Conservation (phyloP, 148 eudicot species). For the Arbutus unedo region DNA sequence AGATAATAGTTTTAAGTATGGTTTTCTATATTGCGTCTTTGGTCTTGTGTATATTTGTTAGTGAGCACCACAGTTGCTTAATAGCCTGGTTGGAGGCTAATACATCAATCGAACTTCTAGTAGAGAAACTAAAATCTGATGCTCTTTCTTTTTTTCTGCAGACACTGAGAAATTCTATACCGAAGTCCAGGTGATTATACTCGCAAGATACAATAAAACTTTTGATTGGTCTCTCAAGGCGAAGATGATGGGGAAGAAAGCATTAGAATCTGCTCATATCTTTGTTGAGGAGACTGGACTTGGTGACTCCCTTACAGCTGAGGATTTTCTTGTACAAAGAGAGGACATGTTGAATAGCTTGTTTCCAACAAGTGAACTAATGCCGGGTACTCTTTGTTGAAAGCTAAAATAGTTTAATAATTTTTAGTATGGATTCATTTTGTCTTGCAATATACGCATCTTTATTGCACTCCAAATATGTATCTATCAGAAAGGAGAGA, state of each 20-base stretch:
- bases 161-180: conserved; percentile 94
- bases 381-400: conserved; percentile 68
- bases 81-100: background rate
- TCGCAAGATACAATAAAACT: conserved; percentile 81
- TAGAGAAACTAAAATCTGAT: background rate
- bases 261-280: conserved; percentile 85
- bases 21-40: background rate
- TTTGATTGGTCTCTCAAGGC: conserved; percentile 98
- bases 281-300: conserved; percentile 94
- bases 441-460: background rate
- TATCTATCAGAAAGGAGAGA: background rate
- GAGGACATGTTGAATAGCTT: conserved; percentile 67
- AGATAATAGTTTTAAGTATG: background rate
- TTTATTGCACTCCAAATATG: background rate
- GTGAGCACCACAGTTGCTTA: background rate
- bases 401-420: background rate
- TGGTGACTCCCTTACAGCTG: conserved; percentile 74
- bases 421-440: background rate
- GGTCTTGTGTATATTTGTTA: background rate
- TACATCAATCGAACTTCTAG: background rate
- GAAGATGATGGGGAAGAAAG: conserved; percentile 98
- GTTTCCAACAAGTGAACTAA: conserved; percentile 87
- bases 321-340: conserved; percentile 83
- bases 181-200: conserved; percentile 81
- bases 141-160: conserved; percentile 29